These are phyloP conservation scores for Thalia dealbata DNA, from an alignment of 176 grass and related monocot species.

Conservation along the genomic window DNA sequence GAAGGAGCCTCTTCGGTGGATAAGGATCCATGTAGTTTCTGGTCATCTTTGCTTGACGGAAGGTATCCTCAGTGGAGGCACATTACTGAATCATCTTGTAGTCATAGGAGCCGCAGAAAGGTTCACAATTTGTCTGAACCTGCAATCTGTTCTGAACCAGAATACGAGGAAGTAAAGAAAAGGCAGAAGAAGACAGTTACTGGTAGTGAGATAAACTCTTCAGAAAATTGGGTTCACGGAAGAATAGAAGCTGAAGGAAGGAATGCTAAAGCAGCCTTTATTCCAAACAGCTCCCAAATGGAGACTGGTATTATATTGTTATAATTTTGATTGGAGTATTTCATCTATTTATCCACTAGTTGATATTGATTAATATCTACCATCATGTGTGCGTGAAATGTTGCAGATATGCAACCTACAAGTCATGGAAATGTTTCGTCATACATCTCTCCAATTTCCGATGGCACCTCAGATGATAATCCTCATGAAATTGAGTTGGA, in stretches of 20 bases:
- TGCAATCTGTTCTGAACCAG: slow-evolving; percentile 29
- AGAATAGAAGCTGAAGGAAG: slow-evolving; percentile 29
- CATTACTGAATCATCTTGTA: slow-evolving; percentile 43
- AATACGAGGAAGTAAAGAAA: slow-evolving; percentile 39
- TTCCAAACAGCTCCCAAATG: slow-evolving; percentile 7
- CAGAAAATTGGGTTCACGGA: slow-evolving; percentile 15
- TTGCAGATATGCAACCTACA: slow-evolving; percentile 6
- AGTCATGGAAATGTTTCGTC: neutral
- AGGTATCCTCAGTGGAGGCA: slow-evolving; percentile 58
- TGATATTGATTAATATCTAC: neutral
- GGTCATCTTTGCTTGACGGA: slow-evolving; percentile 59
- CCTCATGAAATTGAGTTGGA: slow-evolving; percentile 28
- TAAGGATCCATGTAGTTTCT: slow-evolving; percentile 61
- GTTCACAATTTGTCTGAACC: slow-evolving; percentile 37
- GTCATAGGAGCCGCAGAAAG: slow-evolving; percentile 64
- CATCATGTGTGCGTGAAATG: neutral
- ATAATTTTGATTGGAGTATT: neutral
- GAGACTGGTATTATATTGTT: neutral
- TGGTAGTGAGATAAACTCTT: slow-evolving; percentile 24
- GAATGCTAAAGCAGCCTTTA: slow-evolving; percentile 38
- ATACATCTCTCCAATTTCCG: slow-evolving; percentile 2
- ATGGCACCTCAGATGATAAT: slow-evolving; percentile 10
- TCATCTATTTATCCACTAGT: neutral
- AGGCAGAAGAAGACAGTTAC: slow-evolving; percentile 45
- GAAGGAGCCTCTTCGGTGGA: slow-evolving; percentile 46